phyloP scores from a whole-genome alignment of 352 stramenopile genomes.

The Globisporangium yorkense region DNA sequence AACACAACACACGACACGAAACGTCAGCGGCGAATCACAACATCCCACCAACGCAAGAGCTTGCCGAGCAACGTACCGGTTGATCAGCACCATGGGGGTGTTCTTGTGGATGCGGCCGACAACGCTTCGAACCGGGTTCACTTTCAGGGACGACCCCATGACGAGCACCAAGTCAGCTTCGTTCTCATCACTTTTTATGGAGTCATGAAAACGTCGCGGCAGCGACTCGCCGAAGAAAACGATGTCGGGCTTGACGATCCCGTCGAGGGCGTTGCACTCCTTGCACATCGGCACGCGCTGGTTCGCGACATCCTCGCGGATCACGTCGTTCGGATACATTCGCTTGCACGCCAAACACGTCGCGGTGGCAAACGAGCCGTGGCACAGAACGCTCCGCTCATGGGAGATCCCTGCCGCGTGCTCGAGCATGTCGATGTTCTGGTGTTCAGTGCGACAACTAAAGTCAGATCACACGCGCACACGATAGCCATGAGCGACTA shows the following conservation, averaged over 20 bases:
- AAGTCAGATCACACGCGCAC: background rate
- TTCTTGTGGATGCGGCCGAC: slow-evolving; percentile 77
- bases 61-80: slow-evolving; percentile 30
- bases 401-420: slow-evolving; percentile 88
- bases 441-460: slow-evolving; percentile 1
- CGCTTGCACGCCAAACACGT: slow-evolving; percentile 90
- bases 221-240: slow-evolving; percentile 98
- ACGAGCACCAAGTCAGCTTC: slow-evolving; percentile 96
- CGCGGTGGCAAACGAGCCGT: slow-evolving; percentile 91
- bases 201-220: slow-evolving; percentile 84
- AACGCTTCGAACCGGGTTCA: slow-evolving; percentile 92
- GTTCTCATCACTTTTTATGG: slow-evolving; percentile 71
- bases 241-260: slow-evolving; percentile 97
- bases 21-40: background rate
- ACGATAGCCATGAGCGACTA: background rate
- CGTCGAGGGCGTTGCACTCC: slow-evolving; percentile 60
- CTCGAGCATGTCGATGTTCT: slow-evolving; percentile 99
- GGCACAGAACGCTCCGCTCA: slow-evolving; percentile 90
- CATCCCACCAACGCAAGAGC: background rate
- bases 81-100: slow-evolving; percentile 83
- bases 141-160: slow-evolving; percentile 98
- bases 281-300: slow-evolving; percentile 77
- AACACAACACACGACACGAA: background rate
- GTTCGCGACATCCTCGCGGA: slow-evolving; percentile 78
- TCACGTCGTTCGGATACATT: slow-evolving; percentile 77